A percentile compares a stretch with the other conserved stretches of the same genome.
Conservation (phyloP, 176 grass and related monocot species). For the Metroxylon sagu region DNA sequence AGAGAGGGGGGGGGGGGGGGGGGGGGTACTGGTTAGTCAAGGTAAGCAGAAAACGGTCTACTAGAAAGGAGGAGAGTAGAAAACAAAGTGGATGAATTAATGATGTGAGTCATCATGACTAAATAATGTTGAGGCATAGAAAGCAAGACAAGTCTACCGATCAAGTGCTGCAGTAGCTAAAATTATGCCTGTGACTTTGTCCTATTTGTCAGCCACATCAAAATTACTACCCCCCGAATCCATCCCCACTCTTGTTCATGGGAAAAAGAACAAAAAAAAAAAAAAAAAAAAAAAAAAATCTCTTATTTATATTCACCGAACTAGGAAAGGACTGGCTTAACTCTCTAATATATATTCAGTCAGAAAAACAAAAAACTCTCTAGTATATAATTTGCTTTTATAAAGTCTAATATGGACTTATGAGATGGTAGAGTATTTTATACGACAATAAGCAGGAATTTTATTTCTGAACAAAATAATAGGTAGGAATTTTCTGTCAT, state of each 20-base stretch:
- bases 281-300: too few species aligned
- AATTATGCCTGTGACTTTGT: background rate
- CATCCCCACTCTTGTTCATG: background rate
- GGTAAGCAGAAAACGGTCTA: too few species aligned
- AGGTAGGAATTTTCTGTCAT: too few species aligned
- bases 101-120: conserved; percentile 14
- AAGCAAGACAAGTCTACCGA: background rate
- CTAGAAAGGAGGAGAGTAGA: background rate
- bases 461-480: too few species aligned
- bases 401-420: too few species aligned
- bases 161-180: background rate
- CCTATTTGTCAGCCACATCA: background rate
- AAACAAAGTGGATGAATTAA: conserved; percentile 9
- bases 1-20: background rate
- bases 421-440: too few species aligned
- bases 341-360: too few species aligned
- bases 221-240: background rate
- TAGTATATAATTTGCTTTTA: too few species aligned
- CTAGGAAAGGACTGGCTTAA: too few species aligned
- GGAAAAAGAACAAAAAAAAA: background rate
- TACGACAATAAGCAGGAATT: too few species aligned
- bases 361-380: too few species aligned
- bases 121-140: background rate
- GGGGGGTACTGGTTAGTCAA: background rate
- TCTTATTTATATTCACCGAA: too few species aligned